Base-by-base conservation (phyloP, 23 red algal species). In the Gracilaria gracilis region DNA sequence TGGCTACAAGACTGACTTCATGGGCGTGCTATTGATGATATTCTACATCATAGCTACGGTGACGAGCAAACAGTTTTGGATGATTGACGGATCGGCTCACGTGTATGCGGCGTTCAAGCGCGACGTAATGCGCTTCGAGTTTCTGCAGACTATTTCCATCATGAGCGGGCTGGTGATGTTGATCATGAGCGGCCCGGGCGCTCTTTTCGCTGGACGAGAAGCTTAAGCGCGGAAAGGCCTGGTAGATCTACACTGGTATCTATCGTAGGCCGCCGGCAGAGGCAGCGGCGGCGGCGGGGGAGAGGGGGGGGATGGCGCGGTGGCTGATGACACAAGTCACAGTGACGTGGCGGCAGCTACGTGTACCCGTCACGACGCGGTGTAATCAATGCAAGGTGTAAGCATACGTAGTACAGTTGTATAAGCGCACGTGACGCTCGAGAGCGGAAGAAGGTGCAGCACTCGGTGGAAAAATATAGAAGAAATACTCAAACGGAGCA, bases 121-220 rank as follows among this genome's bases (percentile, higher is more conserved):
- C 24, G 95, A 97, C 83, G 95, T 97, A 47, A 93, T 93, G 85
- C 87, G 87, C 59, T 97, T 88, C 53, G 93, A 95, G 69, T 97
- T 93, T 57, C 83, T 97, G 61, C 95, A 97, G 79, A 97, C 90
- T 19, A 47, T 97, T 19, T 93, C 88, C 59, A 97, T 97, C 42
- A 94, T 94, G 90, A 88, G 86, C 59, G 95, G 95, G 24, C 73
- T 97, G 37, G 74, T 93, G 66, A 80, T 85, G 71, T 74, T 97
- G 35, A 83, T 94, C 55, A 91, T 80, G 71, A 80, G 72, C 37
- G 96, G 96, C 23, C 96, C 96, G 23, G 93, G 96, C 44, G 90
- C 75, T 5, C 78, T 98, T n/a, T 14, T 92, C 87, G 38, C 61
- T 98, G 36, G 96, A 98, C 81, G 81, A 95, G 74, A 79, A 46